phyloP scores from a whole-genome alignment of 148 eudicot species.

The Simmondsia chinensis region DNA sequence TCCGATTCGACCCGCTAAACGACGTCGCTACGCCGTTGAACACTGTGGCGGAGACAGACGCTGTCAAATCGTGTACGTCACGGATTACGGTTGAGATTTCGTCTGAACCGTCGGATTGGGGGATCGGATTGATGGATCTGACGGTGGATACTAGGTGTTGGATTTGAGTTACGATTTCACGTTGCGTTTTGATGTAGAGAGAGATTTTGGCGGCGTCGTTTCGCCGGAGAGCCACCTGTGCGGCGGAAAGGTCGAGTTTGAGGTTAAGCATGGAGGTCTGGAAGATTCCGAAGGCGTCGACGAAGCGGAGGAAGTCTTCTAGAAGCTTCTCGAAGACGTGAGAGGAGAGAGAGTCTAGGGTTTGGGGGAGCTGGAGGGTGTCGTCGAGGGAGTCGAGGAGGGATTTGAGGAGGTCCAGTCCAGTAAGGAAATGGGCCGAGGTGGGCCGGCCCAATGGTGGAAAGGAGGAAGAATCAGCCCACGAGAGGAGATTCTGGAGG shows the following conservation, averaged over 20 bases:
- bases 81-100: conserved; percentile 24
- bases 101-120: neutral
- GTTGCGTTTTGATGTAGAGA: conserved; percentile 37
- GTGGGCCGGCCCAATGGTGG: conserved; percentile 10
- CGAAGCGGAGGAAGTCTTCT: conserved; percentile 54
- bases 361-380: conserved; percentile 55
- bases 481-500: conserved; percentile 34
- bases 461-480: too few relatives aligned
- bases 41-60: conserved; percentile 38
- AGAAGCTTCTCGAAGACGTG: conserved; percentile 52
- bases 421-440: conserved; percentile 26
- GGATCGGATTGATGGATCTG: conserved; percentile 20
- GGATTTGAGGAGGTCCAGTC: conserved; percentile 32
- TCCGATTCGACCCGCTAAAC: conserved; percentile 15
- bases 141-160: conserved; percentile 30
- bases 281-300: conserved; percentile 64
- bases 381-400: conserved; percentile 65
- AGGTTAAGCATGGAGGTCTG: conserved; percentile 34
- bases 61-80: conserved; percentile 38
- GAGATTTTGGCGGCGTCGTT: conserved; percentile 39
- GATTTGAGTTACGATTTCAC: conserved; percentile 41
- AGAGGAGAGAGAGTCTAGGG: conserved; percentile 47
- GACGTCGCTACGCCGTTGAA: conserved; percentile 40
- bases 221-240: conserved; percentile 57
- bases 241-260: conserved; percentile 45